These are phyloP conservation scores for Ogataea parapolymorpha DNA, from an alignment of 805 yeast genomes.

Conservation along the genomic window DNA sequence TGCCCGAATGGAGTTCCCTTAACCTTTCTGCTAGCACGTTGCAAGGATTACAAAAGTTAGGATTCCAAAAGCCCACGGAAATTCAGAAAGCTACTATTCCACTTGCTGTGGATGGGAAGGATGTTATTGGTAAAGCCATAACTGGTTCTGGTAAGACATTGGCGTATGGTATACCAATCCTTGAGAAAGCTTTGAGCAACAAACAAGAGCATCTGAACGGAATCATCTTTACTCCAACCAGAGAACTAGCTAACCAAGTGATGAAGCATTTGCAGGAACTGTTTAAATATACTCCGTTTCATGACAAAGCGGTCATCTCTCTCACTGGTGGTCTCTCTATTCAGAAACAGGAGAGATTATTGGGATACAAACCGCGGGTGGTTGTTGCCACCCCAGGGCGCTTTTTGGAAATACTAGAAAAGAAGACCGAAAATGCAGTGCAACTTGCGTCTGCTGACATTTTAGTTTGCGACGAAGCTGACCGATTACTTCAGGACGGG, in stretches of 20 bases:
- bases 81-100: constrained; percentile 82
- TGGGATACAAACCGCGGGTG: constrained; percentile 71
- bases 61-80: constrained; percentile 72
- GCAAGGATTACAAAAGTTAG: constrained; percentile 56
- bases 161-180: constrained; percentile 90
- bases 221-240: constrained; percentile 86
- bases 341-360: constrained; percentile 84
- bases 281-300: constrained; percentile 47
- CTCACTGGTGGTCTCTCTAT: constrained; percentile 94
- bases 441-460: constrained; percentile 46
- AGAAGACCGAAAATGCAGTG: constrained; percentile 43
- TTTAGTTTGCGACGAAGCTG: constrained; percentile 90
- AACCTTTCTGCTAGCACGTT: constrained; percentile 54
- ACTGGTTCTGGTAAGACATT: constrained; percentile 98
- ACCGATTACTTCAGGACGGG: constrained; percentile 89
- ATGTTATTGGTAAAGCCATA: constrained; percentile 92
- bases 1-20: constrained; percentile 58
- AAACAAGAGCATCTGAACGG: constrained; percentile 54
- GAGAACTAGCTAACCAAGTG: constrained; percentile 96
- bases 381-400: constrained; percentile 96
- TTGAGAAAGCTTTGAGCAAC: constrained; percentile 55
- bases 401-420: constrained; percentile 74
- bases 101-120: constrained; percentile 64
- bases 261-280: constrained; percentile 66
- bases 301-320: constrained; percentile 53